Percentiles rank a stretch among this genome's conserved stretches.
Conservation (phyloP, 2,329 filamentous ascomycete species). For the Fusarium verticillioides region DNA sequence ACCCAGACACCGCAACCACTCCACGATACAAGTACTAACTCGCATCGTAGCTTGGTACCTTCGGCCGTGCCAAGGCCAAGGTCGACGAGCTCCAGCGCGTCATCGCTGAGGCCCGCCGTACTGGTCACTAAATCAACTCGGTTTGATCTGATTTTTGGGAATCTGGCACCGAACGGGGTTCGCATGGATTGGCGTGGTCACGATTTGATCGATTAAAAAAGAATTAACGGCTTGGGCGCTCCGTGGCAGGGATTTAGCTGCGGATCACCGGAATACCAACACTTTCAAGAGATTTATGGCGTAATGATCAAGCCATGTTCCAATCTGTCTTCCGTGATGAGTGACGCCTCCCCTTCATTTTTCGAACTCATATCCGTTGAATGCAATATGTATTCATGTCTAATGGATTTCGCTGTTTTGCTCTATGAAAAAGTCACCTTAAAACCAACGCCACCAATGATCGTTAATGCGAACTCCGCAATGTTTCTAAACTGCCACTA, state of each 20-base stretch:
- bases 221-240: slow-evolving; percentile 48
- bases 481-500: neutral
- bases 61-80: slow-evolving; percentile 99
- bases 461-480: slow-evolving; percentile 4
- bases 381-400: neutral
- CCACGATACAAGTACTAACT: slow-evolving; percentile 40
- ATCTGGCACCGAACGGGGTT: slow-evolving; percentile 45
- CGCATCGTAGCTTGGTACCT: slow-evolving; percentile 84
- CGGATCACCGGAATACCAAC: slow-evolving; percentile 52
- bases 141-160: slow-evolving; percentile 42
- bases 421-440: neutral
- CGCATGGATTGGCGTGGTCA: slow-evolving; percentile 53
- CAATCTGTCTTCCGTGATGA: slow-evolving; percentile 3
- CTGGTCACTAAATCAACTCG: slow-evolving; percentile 67
- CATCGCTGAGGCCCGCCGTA: slow-evolving; percentile 91
- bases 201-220: slow-evolving; percentile 48
- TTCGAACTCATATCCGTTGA: neutral
- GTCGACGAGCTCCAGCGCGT: slow-evolving; percentile 98
- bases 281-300: slow-evolving; percentile 44
- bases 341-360: neutral
- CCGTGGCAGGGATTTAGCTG: slow-evolving; percentile 47
- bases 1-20: neutral
- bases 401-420: neutral
- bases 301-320: slow-evolving; percentile 39
- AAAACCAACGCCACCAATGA: slow-evolving; percentile 29